Evolutionary conservation across 176 grass and related monocot genomes (phyloP), one percentile per base, ranked within the genome.

Genomic region (Saccharum spontaneum): DNA sequence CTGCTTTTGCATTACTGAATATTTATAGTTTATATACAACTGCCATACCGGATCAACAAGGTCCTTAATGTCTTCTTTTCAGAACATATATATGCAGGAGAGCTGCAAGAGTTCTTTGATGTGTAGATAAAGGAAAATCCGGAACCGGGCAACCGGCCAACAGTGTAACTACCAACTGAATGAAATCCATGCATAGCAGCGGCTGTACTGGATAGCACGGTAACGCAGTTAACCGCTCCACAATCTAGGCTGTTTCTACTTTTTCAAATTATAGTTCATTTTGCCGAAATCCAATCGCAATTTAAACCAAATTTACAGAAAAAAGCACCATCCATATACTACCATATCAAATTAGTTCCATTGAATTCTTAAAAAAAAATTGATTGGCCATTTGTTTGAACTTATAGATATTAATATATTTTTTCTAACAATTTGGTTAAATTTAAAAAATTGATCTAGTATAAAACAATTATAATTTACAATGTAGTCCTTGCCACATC

Each of bases 1-100:
- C 50, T 59, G 7, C 74, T 76, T 57, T 57, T 57, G 50, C 73
- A 38, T 17, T 82, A 82, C 36, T 59, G 66, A 39, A 40, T 60
- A 23, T 23, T 60, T 10, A 10, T 31, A 11, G 18, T 74, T 50
- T 74, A 31, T 75, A 12, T 37, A 55, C 13, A 54, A 54, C 38
- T 54, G 40, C 24, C 67, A 69, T 69, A 34, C 33, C 10, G 31
- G 46, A 74, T 49, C 71, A 74, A 4, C 23, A 73, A 73, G 24
- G 28, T 28, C 28, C 28, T 28, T 28, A 28, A 28, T 28, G 28
- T 28, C 10, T 17, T 4, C 14, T 57, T n/a, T n/a, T 57, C 54
- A 57, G 18, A 57, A 57, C 54, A 57, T 57, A 57, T 22, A 57
- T 57, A 57, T 22, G 18, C 22, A 22, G 22, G 22, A 60, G 57